phyloP scores from a whole-genome alignment of 164 flowering plant genomes.

The Santalum album region DNA sequence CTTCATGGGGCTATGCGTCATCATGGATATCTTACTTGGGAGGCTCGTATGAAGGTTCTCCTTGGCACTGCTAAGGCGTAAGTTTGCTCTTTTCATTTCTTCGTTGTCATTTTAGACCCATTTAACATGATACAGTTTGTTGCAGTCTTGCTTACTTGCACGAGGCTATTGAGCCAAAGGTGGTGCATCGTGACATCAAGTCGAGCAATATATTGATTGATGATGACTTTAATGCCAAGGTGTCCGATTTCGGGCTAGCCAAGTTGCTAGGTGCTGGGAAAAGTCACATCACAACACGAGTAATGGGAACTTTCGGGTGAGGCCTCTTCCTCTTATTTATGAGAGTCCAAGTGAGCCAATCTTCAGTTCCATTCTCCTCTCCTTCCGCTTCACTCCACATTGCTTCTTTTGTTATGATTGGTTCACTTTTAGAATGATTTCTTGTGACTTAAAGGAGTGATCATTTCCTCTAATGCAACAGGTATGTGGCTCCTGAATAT shows the following conservation, averaged over 20 bases:
- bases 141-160: constrained; percentile 74
- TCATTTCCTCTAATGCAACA: constrained; percentile 7
- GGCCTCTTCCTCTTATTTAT: constrained; percentile 3
- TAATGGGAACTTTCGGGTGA: constrained; percentile 86
- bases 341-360: too few relatives aligned
- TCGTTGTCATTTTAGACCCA: constrained; percentile 3
- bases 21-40: constrained; percentile 74
- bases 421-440: too few relatives aligned
- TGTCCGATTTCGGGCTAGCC: constrained; percentile 76
- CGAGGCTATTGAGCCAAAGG: constrained; percentile 80
- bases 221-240: constrained; percentile 64
- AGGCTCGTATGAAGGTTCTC: constrained; percentile 62
- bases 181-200: constrained; percentile 72
- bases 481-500: constrained; percentile 73
- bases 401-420: too few relatives aligned
- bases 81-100: constrained; percentile 15
- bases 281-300: constrained; percentile 74
- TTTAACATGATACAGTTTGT: constrained; percentile 10
- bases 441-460: too few relatives aligned
- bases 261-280: constrained; percentile 71
- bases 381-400: too few relatives aligned
- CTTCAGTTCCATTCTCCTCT: too few relatives aligned
- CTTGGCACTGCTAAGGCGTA: constrained; percentile 84
- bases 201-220: constrained; percentile 73
- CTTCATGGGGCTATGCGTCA: constrained; percentile 77